These are phyloP conservation scores for Tirmania nivea DNA, from an alignment of 495 filamentous ascomycete genomes.

Conservation along the genomic window DNA sequence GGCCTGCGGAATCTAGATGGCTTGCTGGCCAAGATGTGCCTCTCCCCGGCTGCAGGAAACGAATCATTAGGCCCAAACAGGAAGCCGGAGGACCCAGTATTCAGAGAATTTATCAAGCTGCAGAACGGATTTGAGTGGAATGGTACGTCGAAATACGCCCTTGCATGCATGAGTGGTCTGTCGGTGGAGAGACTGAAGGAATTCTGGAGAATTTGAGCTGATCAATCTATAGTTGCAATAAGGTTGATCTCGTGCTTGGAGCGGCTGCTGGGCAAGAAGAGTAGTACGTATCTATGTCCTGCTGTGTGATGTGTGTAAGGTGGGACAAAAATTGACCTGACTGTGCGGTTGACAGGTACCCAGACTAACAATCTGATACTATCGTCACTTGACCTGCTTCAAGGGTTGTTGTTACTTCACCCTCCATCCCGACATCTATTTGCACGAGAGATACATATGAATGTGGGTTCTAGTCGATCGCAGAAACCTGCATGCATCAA, in stretches of 20 bases:
- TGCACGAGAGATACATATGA: conserved; percentile 83
- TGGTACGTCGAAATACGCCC: conserved; percentile 24
- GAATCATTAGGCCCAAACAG: conserved; percentile 8
- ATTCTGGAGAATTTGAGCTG: not conserved
- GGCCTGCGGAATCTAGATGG: conserved; percentile 90
- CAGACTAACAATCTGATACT: conserved; percentile 80
- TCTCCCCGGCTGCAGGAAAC: conserved; percentile 35
- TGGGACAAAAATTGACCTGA: not conserved
- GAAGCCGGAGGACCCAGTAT: conserved; percentile 58
- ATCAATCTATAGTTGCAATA: conserved; percentile 41
- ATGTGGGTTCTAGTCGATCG: conserved; percentile 27
- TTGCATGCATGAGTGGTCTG: not conserved
- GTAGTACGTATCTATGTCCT: conserved; percentile 23
- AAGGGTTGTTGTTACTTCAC: conserved; percentile 76
- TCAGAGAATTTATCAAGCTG: conserved; percentile 85
- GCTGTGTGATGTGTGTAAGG: not conserved
- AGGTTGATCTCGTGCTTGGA: conserved; percentile 74
- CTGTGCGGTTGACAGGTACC: conserved; percentile 27
- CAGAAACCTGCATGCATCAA: too few relatives aligned
- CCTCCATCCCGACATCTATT: conserved; percentile 81
- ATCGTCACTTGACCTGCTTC: conserved; percentile 69
- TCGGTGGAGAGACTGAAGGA: not conserved
- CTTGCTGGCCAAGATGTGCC: conserved; percentile 84
- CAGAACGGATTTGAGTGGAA: conserved; percentile 98
- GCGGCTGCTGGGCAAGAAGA: conserved; percentile 57